A percentile compares a stretch with the other conserved stretches of the same genome.
phyloP scores from a whole-genome alignment of 495 filamentous ascomycete species.

The Penicillium desertorum region DNA sequence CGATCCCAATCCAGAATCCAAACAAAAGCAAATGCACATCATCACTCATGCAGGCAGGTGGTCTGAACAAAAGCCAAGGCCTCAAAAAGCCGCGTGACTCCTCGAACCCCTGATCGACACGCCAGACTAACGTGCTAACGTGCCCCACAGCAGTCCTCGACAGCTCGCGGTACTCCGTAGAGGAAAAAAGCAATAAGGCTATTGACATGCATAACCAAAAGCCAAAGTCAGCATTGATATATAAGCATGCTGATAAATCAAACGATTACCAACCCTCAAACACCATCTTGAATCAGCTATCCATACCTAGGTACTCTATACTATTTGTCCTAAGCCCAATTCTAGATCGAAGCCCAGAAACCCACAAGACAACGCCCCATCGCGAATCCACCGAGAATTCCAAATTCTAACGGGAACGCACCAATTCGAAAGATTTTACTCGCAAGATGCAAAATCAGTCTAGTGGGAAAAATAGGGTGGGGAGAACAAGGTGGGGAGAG shows the following conservation, averaged over 20 bases:
- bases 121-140: background rate
- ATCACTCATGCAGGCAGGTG: slow-evolving; percentile 11
- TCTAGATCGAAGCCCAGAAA: background rate
- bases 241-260: background rate
- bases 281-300: background rate
- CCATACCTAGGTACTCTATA: background rate
- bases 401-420: no score
- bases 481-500: background rate
- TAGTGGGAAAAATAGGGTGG: background rate
- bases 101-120: slow-evolving; percentile 13
- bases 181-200: background rate
- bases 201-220: background rate
- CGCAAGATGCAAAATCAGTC: background rate
- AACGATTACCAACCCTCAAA: background rate
- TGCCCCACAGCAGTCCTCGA: slow-evolving; percentile 3
- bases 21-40: slow-evolving; percentile 3
- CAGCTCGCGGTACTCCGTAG: background rate
- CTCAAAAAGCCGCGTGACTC: slow-evolving; percentile 5
- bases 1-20: background rate
- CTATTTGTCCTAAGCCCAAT: no score
- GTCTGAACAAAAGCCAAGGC: slow-evolving; percentile 5
- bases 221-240: background rate
- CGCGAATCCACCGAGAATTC: no score
- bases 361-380: no score
- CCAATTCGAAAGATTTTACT: no score